Evolutionary conservation across 2,329 filamentous ascomycete species (phyloP), one percentile per base, ranked within the genome.

Genomic region (Ophiostoma pallidulum): DNA sequence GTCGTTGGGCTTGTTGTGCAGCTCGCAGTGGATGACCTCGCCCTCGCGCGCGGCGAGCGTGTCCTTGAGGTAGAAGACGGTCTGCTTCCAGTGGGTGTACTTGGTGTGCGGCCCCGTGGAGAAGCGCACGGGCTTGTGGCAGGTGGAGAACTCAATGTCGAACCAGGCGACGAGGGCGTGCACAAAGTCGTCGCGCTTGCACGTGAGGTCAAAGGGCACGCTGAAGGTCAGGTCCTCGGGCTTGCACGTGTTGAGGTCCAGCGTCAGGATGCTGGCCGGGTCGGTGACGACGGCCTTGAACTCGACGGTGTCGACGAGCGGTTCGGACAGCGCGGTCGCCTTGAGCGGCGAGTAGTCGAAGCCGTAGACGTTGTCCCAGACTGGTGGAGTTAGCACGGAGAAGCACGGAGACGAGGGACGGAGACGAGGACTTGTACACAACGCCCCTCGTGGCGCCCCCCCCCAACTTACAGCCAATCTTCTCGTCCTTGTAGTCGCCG

Each of bases 21-120:
- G 71, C 28, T 75, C 72, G 60, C 87, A 86, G 51, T 72, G 69
- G 51, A 98, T 75, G 60, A 78, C 74, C 73, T 98, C 92, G 49
- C 84, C 88, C 61, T 87, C 77, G 66, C 94, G 84, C 32, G 95
- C 89, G 16, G 90, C 97, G 55, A 98, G 72, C 29, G 95, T 86
- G 58, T 98, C 90, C 61, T 86, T 80, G 54, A 98, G 75, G 71
- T 98, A 98, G 72, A 98, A 97, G 53, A 98, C 92, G 12, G 92
- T 98, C 74, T 98, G 92, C 74, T 98, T 98, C 92, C 92, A 98
- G 77, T 98, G 92, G 16, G 92, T 98, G 72, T 97, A 97, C 72
- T 96, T 97, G 59, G 91, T 94, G 70, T 97, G 92, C 24, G 92
- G 92, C 19, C 92, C 92, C 16, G 92, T 98, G 46, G 87, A 94